Conservation (phyloP, 768 basidiomycete species). For the Serendipita sp. region DNA sequence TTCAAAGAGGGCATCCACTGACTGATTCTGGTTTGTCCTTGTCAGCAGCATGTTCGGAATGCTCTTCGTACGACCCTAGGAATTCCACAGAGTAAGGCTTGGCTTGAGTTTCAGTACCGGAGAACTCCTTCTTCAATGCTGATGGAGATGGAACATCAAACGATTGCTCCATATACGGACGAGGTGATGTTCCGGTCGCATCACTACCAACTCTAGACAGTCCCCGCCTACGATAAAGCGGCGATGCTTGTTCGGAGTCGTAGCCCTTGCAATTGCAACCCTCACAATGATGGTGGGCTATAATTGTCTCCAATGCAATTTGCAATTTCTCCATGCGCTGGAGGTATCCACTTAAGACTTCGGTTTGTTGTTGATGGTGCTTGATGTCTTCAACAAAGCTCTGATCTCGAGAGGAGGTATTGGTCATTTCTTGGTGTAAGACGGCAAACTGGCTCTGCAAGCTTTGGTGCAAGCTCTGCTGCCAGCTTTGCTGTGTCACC, state of each 20-base stretch:
- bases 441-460: background rate
- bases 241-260: background rate
- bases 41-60: background rate
- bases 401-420: background rate
- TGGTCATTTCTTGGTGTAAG: background rate
- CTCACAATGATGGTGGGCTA: background rate
- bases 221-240: background rate
- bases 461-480: background rate
- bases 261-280: background rate
- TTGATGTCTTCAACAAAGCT: background rate
- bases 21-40: background rate
- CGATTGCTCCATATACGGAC: background rate
- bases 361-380: background rate
- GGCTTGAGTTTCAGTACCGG: background rate
- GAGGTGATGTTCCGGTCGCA: background rate
- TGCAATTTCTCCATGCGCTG: constrained; percentile 1
- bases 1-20: background rate
- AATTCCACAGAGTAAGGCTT: background rate
- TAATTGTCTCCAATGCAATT: background rate
- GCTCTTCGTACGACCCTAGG: background rate
- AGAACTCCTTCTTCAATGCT: background rate
- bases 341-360: background rate
- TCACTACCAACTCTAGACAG: background rate
- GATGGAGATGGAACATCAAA: background rate
- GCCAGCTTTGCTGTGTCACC: background rate